These are phyloP conservation scores for Aspergillus sp. DNA, from an alignment of 2,329 filamentous ascomycete species.

Conservation along the genomic window DNA sequence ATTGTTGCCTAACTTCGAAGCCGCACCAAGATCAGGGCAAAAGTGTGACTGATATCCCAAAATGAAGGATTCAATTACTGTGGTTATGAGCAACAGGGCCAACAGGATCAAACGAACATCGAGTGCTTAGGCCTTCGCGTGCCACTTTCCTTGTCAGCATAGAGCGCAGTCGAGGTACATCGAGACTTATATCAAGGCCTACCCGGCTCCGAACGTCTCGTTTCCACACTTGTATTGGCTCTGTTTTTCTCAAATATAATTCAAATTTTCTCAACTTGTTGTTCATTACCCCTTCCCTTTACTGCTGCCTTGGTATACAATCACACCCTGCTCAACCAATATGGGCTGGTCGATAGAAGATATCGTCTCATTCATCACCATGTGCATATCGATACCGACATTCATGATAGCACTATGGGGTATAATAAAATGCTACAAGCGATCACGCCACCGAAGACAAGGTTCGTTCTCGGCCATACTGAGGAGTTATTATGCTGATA, in stretches of 20 bases:
- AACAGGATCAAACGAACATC: not conserved
- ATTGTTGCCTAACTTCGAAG: not conserved
- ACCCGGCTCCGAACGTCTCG: not conserved
- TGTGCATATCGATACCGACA: not conserved
- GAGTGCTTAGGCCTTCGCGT: not conserved
- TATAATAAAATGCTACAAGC: not conserved
- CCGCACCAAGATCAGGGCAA: not conserved
- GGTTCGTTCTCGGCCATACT: not conserved
- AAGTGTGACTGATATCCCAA: not conserved
- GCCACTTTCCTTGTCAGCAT: not conserved
- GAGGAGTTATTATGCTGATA: not conserved
- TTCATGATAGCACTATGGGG: not conserved
- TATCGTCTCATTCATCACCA: not conserved
- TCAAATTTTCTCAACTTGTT: not conserved
- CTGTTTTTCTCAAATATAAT: not conserved
- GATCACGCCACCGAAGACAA: not conserved
- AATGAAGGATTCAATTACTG: not conserved
- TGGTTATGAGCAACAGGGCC: not conserved
- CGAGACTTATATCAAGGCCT: not conserved
- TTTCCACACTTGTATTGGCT: not conserved
- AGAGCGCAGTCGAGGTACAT: not conserved
- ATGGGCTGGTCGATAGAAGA: constrained; percentile 1
- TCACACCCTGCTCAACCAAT: not conserved
- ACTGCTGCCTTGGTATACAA: too few relatives aligned
- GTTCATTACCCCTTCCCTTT: too few relatives aligned